phyloP scores from a whole-genome alignment of 1,284 basidiomycete species.

The Sphagnurus paluster region DNA sequence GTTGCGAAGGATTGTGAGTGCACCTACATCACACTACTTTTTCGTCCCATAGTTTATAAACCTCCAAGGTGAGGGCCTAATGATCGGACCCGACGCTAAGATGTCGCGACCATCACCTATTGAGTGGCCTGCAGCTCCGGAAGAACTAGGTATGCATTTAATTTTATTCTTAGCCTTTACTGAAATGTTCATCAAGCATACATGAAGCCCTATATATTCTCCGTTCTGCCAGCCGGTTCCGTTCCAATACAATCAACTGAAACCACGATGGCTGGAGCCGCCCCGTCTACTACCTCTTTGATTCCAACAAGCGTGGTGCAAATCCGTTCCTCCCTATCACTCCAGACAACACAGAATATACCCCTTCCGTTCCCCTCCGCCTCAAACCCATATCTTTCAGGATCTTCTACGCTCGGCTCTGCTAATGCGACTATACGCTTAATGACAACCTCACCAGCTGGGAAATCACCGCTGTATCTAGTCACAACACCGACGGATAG shows the following conservation, averaged over 20 bases:
- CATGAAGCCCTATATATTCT: conserved; percentile 84
- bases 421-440: conserved; percentile 59
- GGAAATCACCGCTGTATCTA: conserved; percentile 64
- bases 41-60: too few relatives aligned
- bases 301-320: conserved; percentile 66
- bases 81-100: conserved; percentile 73
- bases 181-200: conserved; percentile 49
- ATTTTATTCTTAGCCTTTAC: background rate
- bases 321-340: conserved; percentile 77
- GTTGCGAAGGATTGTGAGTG: conserved; percentile 81
- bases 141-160: conserved; percentile 65
- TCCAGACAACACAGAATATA: conserved; percentile 64
- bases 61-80: conserved; percentile 70
- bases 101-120: conserved; percentile 59
- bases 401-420: conserved; percentile 28
- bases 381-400: conserved; percentile 22
- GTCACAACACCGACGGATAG: conserved; percentile 77
- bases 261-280: conserved; percentile 24
- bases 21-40: background rate
- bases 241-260: conserved; percentile 39
- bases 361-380: conserved; percentile 58
- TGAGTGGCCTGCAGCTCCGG: conserved; percentile 81
- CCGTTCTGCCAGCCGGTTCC: conserved; percentile 70
- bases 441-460: conserved; percentile 48
- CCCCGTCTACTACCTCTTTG: conserved; percentile 25